Evolutionary conservation across 805 yeast genomes (phyloP).

Genomic region (Candida golubevii): DNA sequence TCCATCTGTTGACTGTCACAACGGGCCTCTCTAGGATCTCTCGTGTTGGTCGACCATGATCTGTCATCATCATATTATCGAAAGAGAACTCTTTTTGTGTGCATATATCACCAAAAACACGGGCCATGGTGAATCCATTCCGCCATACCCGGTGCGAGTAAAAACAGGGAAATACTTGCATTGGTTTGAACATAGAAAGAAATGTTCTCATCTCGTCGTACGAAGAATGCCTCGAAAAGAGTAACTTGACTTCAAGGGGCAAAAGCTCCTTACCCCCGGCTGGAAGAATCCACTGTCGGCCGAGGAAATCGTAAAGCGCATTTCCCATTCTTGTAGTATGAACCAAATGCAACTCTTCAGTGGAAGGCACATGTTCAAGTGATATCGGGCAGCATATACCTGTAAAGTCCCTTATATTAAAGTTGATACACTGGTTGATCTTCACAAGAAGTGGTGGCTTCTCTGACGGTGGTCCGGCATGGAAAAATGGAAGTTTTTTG

Average conservation of each 20-base stretch:
- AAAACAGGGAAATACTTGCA: constrained; percentile 43
- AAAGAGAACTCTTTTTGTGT: constrained; percentile 4
- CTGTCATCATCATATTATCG: constrained; percentile 8
- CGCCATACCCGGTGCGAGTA: constrained; percentile 31
- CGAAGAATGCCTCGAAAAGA: constrained; percentile 47
- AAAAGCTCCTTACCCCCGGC: constrained; percentile 24
- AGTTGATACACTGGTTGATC: constrained; percentile 35
- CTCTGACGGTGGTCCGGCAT: constrained; percentile 4
- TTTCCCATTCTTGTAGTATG: constrained; percentile 20
- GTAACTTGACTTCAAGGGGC: constrained; percentile 32
- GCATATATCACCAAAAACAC: constrained; percentile 36
- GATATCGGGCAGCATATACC: constrained; percentile 27
- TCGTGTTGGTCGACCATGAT: constrained; percentile 3
- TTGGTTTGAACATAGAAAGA: constrained; percentile 32
- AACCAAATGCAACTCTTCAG: constrained; percentile 15
- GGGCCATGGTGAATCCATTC: constrained; percentile 34
- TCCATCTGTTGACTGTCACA: constrained; percentile 31
- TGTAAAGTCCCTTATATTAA: constrained; percentile 31
- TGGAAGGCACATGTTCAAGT: constrained; percentile 13
- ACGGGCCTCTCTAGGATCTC: constrained; percentile 17
- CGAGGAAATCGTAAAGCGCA: constrained; percentile 21
- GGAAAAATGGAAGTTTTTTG: constrained; percentile 3
- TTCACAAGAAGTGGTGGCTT: constrained; percentile 16
- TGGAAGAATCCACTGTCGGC: constrained; percentile 28
- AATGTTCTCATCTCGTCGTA: constrained; percentile 37